These are phyloP conservation scores for Gossypium aridum DNA, from an alignment of 441 rosid species.

Conservation along the genomic window DNA sequence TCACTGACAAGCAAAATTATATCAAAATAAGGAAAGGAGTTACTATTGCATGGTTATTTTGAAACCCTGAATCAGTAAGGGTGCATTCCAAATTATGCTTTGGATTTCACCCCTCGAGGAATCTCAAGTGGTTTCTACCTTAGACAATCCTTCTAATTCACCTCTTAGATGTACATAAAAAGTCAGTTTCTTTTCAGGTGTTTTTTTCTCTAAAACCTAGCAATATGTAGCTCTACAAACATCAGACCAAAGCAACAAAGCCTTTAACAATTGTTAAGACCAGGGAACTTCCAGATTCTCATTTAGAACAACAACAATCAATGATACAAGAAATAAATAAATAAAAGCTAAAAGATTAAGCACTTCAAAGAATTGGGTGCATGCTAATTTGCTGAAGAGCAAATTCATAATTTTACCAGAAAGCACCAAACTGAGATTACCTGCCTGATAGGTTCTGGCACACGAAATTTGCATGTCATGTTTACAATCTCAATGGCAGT, in stretches of 20 bases:
- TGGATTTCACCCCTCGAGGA: background rate
- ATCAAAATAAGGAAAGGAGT: background rate
- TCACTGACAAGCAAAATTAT: background rate
- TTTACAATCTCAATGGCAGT: conserved; percentile 60
- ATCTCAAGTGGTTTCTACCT: background rate
- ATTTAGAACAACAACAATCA: background rate
- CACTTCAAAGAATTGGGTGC: background rate
- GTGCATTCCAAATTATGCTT: background rate
- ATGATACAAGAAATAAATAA: background rate
- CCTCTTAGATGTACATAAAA: background rate
- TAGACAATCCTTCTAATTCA: too few species aligned
- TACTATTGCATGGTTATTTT: background rate
- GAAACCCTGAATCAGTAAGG: conserved; percentile 2
- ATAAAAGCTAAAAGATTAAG: background rate
- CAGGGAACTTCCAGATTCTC: background rate
- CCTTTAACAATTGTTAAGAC: background rate
- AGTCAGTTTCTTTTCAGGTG: background rate
- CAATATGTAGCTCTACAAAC: conserved; percentile 1
- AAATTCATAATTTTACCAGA: background rate
- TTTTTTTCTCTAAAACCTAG: background rate
- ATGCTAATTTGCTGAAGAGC: background rate
- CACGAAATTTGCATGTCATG: conserved; percentile 65
- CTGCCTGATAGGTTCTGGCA: conserved; percentile 93
- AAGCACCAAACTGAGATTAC: conserved; percentile 26
- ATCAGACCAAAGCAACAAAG: background rate